Base-by-base conservation (phyloP, 2,329 filamentous ascomycete species). In the Fusarium mundagurra region DNA sequence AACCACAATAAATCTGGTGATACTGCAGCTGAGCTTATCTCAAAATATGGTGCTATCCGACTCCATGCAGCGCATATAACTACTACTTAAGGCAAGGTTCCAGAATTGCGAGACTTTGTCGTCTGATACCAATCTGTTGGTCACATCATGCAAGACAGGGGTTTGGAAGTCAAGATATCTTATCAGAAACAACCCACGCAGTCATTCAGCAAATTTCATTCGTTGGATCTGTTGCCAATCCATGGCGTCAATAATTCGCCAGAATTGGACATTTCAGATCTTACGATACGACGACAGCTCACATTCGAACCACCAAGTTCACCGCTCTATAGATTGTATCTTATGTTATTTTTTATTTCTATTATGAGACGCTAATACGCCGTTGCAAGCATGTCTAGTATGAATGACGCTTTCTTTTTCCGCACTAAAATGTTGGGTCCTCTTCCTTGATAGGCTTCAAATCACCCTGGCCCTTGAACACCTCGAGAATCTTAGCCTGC, bases 401-500 rank as follows among this genome's bases (percentile, higher is more conserved):
- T 39, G n/a, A 22, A 54, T 54, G 34, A 34, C 31, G 13, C 17
- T 2, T 6, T 48, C 39, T 29, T 8, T 9, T 13, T 4, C 3
- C 3, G 8, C 34, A 8, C 38, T 43, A 69, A 24, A 69, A 64
- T 3, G 76, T 78, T 5, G 70, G 64, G 18, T 73, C 77, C 13
- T 77, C 64, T 6, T 57, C 51, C 11, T 83, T 81, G 70, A 89
- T 88, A 1, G 84, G 84, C 62, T 83, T 81, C 62, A 90, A 70
- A 14, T 85, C 71, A 0, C 87, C 88, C 29, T 83, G 82, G 0
- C 88, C 88, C 62, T 84, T 84, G 74, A 87, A 90, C 18, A 80
- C 82, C 78, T 88, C 85, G 57, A 85, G 50, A 50, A 89, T 84
- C 64, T 85, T 80, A 18, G 86, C 88, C 78, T 90, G 88, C 76